Conservation (phyloP, 768 basidiomycete species). For the Tylopilus sp. region DNA sequence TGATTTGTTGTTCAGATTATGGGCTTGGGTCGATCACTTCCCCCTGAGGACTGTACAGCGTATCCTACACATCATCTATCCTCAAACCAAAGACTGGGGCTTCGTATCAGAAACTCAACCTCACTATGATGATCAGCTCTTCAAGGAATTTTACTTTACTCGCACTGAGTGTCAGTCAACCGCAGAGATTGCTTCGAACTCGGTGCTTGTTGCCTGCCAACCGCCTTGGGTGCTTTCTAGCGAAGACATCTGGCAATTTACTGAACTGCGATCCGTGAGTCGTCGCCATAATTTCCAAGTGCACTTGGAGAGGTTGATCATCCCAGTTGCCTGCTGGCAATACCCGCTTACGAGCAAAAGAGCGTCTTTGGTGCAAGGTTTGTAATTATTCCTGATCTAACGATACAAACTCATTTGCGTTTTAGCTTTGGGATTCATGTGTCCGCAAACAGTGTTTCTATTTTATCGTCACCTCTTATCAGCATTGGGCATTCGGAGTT, state of each 20-base stretch:
- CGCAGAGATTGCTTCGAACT: conserved; percentile 28
- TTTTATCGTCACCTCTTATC: conserved; percentile 59
- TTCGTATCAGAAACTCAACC: conserved; percentile 36
- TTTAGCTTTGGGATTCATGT: conserved; percentile 51
- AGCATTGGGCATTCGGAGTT: conserved; percentile 58
- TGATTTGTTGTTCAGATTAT: conserved; percentile 18
- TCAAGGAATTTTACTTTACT: conserved; percentile 47
- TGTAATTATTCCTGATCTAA: neutral
- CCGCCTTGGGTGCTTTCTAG: conserved; percentile 56
- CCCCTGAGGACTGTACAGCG: conserved; percentile 33
- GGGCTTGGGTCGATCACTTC: conserved; percentile 32
- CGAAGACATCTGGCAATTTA: conserved; percentile 54
- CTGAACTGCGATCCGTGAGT: conserved; percentile 34
- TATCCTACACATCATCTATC: conserved; percentile 43
- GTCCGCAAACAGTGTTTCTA: conserved; percentile 44
- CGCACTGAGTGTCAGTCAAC: conserved; percentile 17
- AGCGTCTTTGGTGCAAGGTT: conserved; percentile 64
- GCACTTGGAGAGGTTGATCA: conserved; percentile 1
- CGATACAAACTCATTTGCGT: conserved; percentile 8
- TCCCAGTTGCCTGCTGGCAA: conserved; percentile 26
- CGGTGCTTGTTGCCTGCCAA: conserved; percentile 54
- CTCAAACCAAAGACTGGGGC: conserved; percentile 40
- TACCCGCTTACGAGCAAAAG: conserved; percentile 45
- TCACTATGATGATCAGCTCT: conserved; percentile 39
- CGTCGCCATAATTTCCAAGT: neutral